These are phyloP conservation scores for Hypoxylon sp. DNA, from an alignment of 2,329 filamentous ascomycete species.

Conservation along the genomic window DNA sequence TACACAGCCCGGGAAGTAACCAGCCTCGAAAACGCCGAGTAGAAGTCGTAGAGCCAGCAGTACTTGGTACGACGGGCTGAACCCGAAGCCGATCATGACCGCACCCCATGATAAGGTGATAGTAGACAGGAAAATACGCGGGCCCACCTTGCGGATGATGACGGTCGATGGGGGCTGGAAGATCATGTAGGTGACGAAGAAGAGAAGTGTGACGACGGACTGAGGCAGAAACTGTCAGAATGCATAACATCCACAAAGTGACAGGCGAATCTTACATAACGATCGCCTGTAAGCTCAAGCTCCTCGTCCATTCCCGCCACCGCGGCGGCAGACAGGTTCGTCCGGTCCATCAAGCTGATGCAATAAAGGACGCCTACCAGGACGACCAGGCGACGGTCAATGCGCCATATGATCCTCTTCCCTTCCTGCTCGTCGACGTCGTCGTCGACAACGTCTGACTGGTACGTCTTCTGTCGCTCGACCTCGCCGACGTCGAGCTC, in stretches of 20 bases:
- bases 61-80: slow-evolving; percentile 63
- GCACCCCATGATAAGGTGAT: slow-evolving; percentile 71
- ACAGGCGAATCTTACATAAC: slow-evolving; percentile 47
- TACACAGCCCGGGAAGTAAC: slow-evolving; percentile 77
- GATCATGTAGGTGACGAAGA: slow-evolving; percentile 79
- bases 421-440: slow-evolving; percentile 72
- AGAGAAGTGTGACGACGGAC: slow-evolving; percentile 76
- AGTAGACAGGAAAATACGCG: slow-evolving; percentile 64
- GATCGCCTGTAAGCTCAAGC: slow-evolving; percentile 58
- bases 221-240: slow-evolving; percentile 21
- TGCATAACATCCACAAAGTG: slow-evolving; percentile 53
- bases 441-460: slow-evolving; percentile 48
- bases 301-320: slow-evolving; percentile 73
- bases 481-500: slow-evolving; percentile 39
- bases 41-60: slow-evolving; percentile 68
- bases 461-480: slow-evolving; percentile 38
- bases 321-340: slow-evolving; percentile 77
- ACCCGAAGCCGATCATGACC: slow-evolving; percentile 75
- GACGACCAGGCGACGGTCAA: slow-evolving; percentile 74
- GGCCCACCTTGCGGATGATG: slow-evolving; percentile 74
- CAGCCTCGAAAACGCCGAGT: slow-evolving; percentile 74
- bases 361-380: slow-evolving; percentile 77
- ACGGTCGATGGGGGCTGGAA: slow-evolving; percentile 79
- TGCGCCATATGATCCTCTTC: slow-evolving; percentile 73
- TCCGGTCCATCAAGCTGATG: slow-evolving; percentile 81